Evolutionary conservation across 2,329 filamentous ascomycete species (phyloP), one percentile per base, ranked within the genome.

Genomic region (Emergomyces pasteurianus): DNA sequence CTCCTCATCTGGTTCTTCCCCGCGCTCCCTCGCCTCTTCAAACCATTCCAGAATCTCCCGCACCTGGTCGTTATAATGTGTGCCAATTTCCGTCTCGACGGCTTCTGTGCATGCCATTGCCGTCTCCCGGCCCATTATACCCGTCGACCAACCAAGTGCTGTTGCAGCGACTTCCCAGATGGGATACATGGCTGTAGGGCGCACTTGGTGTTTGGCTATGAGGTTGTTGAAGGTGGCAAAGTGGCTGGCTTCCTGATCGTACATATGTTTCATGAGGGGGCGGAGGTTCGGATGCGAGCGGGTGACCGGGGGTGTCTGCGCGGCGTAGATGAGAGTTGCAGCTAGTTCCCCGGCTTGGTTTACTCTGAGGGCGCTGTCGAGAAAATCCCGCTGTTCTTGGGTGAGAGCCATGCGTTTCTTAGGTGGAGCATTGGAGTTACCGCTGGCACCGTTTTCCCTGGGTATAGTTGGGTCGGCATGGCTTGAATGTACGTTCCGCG

Each of bases 91-190:
- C 7, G 92, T 99, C 80, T 99, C 94, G 1, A 99, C 92, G 0
- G 94, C 94, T 76, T 99, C 94, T 0, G 94, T 97, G 73, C 94
- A 99, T 14, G 94, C 94, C 94, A 99, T 99, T 42, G 94, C 92
- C 1, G 92, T 92, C 76, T 97, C 91, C 56, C 90, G 84, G 0
- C 94, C 92, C 81, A 99, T 82, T 49, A 94, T 77, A 0, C 89
- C 94, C 0, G 94, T 99, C 4, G 84, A 82, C 91, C 94, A 96
- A 21, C 94, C 94, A 8, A 99, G 76, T 0, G 87, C 84, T 0
- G 88, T 87, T 1, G 94, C 89, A 12, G 92, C 84, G 8, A 85
- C 80, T 50, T 87, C 84, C 94, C 94, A 99, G 2, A 96, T 65
- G 0, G 94, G 94, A 70, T 95, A 95, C 78, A 99, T 87, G 14